phyloP scores from a whole-genome alignment of 352 stramenopile species.

The Pythium chondricola region DNA sequence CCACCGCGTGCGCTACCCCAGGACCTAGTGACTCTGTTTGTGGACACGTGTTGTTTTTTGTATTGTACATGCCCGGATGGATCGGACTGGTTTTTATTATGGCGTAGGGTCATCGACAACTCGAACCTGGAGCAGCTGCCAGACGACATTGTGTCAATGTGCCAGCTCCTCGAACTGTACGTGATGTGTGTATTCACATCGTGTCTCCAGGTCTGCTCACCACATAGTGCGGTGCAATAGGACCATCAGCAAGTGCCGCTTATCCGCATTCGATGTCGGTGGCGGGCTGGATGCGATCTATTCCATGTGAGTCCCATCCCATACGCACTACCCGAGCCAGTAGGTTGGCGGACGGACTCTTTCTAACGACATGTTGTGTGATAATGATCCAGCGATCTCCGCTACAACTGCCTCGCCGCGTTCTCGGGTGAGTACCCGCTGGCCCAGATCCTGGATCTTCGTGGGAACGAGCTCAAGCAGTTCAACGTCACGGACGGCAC shows the following conservation, averaged over 20 bases:
- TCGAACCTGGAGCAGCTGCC: background rate
- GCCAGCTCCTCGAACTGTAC: background rate
- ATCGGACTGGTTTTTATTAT: too few relatives aligned
- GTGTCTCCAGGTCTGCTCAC: too few relatives aligned
- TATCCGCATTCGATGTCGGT: background rate
- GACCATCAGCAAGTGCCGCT: background rate
- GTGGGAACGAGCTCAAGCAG: slow-evolving; percentile 1
- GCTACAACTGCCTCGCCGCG: background rate
- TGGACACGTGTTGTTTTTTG: background rate
- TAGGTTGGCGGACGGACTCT: background rate
- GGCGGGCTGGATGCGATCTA: background rate
- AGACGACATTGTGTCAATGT: background rate
- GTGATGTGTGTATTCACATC: background rate
- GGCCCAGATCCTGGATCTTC: background rate
- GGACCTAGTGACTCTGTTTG: background rate
- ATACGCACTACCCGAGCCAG: background rate
- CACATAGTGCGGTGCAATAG: background rate
- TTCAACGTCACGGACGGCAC: slow-evolving; percentile 1
- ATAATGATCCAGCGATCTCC: slow-evolving; percentile 6
- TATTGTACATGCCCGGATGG: background rate
- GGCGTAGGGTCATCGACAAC: background rate
- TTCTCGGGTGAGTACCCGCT: background rate
- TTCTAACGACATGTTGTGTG: background rate
- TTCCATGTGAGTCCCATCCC: background rate
- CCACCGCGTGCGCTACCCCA: background rate